These are phyloP conservation scores for Sambucus nigra DNA, from an alignment of 129 eudicot genomes.

Conservation along the genomic window DNA sequence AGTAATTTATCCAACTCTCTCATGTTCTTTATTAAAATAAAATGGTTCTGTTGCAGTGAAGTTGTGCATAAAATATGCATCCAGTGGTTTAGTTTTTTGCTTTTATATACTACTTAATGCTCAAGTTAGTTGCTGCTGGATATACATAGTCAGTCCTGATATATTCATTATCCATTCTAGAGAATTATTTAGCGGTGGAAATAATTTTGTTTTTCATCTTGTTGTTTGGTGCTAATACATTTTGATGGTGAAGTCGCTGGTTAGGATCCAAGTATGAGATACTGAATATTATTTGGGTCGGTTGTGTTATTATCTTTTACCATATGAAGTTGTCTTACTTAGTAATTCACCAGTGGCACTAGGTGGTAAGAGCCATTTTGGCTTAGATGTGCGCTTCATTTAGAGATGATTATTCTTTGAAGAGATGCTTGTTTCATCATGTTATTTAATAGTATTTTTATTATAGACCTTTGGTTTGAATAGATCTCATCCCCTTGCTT, in stretches of 20 bases:
- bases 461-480: no score
- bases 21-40: neutral
- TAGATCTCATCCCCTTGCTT: no score
- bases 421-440: no score
- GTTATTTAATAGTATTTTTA: no score
- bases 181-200: neutral
- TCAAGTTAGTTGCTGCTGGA: neutral
- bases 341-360: no score
- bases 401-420: no score
- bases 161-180: neutral
- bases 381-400: no score
- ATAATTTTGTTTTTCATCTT: neutral
- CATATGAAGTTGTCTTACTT: no score
- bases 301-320: no score
- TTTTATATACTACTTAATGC: neutral
- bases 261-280: no score
- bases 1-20: constrained; percentile 16
- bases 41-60: neutral
- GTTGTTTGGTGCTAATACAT: neutral
- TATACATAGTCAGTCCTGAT: neutral
- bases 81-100: neutral
- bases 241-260: neutral
- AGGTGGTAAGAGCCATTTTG: no score
- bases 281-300: no score
- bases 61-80: neutral